Evolutionary conservation across 176 grass and related monocot genomes (phyloP), one percentile per base, ranked within the genome.

Genomic region (Zizania latifolia): DNA sequence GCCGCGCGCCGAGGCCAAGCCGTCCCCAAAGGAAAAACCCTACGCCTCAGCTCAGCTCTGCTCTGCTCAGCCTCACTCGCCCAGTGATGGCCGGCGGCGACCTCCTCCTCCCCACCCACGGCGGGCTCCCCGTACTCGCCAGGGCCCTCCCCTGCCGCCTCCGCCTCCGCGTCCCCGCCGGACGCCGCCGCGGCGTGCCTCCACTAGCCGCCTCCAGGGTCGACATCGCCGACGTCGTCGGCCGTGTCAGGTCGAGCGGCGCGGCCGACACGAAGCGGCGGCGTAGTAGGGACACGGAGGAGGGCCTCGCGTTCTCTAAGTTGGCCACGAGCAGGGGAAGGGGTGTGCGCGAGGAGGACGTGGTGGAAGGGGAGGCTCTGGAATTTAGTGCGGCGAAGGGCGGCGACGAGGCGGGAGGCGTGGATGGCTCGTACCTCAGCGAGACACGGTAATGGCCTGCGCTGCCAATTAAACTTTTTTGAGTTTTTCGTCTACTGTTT

Each of bases 341-440:
- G 27, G 68, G 22, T 31, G 60, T 58, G 16, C 68, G 35, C 3
- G 78, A 77, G 13, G 65, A 81, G 71, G 62, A 62, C 9, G 75
- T 33, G 16, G 34, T 31, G 31, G 72, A 84, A 44, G 41, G 58
- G 53, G 59, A 83, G 27, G 21, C 70, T 50, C 44, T 7, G 24
- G 22, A 70, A 37, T 70, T 75, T 38, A 70, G 33, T 10, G 86
- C 28, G 41, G 62, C 23, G 30, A 66, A 59, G 58, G 46, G 37
- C 55, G 68, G 27, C 13, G 68, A 33, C 15, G 69, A 71, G 0
- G 45, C 23, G 26, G 85, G 71, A 28, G 88, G 72, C 27, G 81
- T 88, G 41, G 84, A 90, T 64, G 86, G 87, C 17, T 89, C 88
- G 14, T 93, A 97, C 81, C 88, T 97, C 31, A 97, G 88, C 27